A percentile compares a stretch with the other conserved stretches of the same genome.
Evolutionary conservation across 23 red algal genomes (phyloP).

Genomic region (Agarophyton chilense): DNA sequence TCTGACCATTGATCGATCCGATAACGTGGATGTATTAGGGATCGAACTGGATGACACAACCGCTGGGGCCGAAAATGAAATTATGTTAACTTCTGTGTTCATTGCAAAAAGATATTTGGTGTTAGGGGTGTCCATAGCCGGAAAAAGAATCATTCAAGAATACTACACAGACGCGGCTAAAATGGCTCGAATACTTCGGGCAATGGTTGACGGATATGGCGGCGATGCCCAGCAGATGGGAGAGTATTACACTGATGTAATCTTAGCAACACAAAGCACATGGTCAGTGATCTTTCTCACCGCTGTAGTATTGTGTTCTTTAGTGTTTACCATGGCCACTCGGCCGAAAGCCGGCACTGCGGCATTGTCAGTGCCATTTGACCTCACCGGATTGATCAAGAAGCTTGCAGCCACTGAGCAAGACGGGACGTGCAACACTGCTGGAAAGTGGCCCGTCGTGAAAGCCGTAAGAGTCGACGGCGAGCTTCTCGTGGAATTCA

Average conservation of each 20-base stretch:
- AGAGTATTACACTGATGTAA: not conserved
- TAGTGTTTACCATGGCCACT: not conserved
- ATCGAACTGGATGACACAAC: not conserved
- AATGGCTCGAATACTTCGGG: not conserved
- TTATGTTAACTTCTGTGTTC: not conserved
- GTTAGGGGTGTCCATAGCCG: not conserved
- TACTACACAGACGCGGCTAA: constrained; percentile 1
- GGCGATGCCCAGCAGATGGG: not conserved
- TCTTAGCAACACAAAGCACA: not conserved
- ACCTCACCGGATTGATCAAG: no score
- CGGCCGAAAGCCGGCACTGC: not conserved
- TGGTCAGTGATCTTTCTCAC: constrained; percentile 1
- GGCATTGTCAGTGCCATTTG: not conserved
- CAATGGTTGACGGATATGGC: constrained; percentile 1
- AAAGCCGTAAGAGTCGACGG: no score
- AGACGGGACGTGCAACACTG: not conserved
- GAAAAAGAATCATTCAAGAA: not conserved
- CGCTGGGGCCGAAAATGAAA: not conserved
- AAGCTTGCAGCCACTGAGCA: not conserved
- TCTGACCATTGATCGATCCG: constrained; percentile 4
- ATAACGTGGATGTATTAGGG: not conserved
- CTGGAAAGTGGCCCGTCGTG: not conserved
- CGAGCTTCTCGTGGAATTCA: no score
- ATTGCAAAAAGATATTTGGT: constrained; percentile 14
- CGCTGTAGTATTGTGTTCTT: not conserved